Evolutionary conservation across 495 filamentous ascomycete genomes (phyloP), one percentile per base, ranked within the genome.

Genomic region (Daldinia loculata): DNA sequence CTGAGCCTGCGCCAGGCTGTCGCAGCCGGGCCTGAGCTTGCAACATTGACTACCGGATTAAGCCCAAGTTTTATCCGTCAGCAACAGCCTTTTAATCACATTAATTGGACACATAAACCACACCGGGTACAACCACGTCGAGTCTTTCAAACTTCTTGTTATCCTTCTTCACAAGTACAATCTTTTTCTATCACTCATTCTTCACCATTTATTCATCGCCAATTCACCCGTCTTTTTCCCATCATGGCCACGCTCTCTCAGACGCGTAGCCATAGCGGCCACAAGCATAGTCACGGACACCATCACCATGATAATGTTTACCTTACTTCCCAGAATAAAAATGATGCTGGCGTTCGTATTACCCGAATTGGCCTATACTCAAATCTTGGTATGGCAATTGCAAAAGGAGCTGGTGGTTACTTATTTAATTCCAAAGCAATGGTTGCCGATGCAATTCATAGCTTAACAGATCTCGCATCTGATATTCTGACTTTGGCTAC

Each of bases 371-470:
- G 95, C 7, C 87, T 99, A 38, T 90, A 91, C 74, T 93, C 94
- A 62, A 99, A 99, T 76, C 86, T 98, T 3, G 87, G 89, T 69
- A 98, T 99, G 95, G 95, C 95, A 36, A 85, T 97, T 72, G 90
- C 88, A 38, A 99, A 99, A 74, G 95, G 94, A 27, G 83, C 93
- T 43, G 95, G 95, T 36, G 95, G 95, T 67, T 98, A 95, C 78
- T 83, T 89, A 66, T 97, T 99, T 82, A 93, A 97, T 80, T 97
- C 93, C 24, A 93, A 97, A 80, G 89, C 93, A 59, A 90, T 99
- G 80, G 87, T 96, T 67, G 95, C 95, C 68, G 95, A 99, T 81
- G 95, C 93, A 57, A 93, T 96, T 79, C 95, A 99, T 81, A 93
- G 93, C 56, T 83, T 98, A 39, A 97, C 95, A 27, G 95, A 99